Evolutionary conservation across 768 basidiomycete species (phyloP), one percentile per base, ranked within the genome.

Genomic region (Russula lepida): DNA sequence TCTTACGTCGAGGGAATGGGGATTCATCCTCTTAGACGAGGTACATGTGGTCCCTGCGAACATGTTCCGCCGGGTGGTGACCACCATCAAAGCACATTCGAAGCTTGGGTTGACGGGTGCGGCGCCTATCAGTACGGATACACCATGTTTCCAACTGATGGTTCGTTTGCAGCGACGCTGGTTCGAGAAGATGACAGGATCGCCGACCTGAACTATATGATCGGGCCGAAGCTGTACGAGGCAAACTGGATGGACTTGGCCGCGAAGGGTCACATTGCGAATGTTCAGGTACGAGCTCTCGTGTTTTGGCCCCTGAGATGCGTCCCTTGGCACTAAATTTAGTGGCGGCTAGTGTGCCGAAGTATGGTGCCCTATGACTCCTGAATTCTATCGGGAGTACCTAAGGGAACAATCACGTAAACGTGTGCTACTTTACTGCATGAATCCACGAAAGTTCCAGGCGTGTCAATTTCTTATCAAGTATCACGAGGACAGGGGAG

Each of bases 171-270:
- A 95, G 97, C 97, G 3, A 99, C 97, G 3, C 85, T 99, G 44
- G 97, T 99, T 27, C 89, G 97, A 61, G 97, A 99, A 74, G 97
- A 99, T 70, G 97, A 99, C 73, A 98, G 98, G 77, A 98, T 99
- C 69, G 88, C 89, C 17, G 97, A 99, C 74, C 78, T 99, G 59
- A 98, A 98, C 71, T 99, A 98, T 70, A 91, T 98, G 86, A 98
- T 99, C 72, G 97, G 97, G 7, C 97, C 97, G 11, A 99, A 99
- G 74, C 81, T 99, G 32, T 99, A 99, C 71, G 97, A 99, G 75
- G 97, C 97, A 5, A 99, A 99, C 71, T 99, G 97, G 97, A 98
- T 99, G 95, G 97, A 99, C 73, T 84, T 99, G 67, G 97, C 97
- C 56, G 93, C 92, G 63, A 98, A 98, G 74, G 97, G 97, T 2